These are phyloP conservation scores for Botryosphaeria dothidea DNA, from an alignment of 2,329 filamentous ascomycete genomes.

Conservation along the genomic window DNA sequence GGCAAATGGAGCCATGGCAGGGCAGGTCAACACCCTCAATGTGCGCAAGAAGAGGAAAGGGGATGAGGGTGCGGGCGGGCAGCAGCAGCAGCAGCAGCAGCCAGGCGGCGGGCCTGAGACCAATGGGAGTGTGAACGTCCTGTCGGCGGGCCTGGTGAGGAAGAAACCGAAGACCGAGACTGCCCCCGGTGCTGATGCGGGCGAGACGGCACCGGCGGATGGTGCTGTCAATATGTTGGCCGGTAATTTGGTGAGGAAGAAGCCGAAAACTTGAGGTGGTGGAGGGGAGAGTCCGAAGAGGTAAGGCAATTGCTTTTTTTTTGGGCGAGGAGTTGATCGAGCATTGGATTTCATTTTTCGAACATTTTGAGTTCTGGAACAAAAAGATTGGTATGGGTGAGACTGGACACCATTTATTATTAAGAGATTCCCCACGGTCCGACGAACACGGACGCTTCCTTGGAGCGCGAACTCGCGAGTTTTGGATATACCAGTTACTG, in stretches of 20 bases:
- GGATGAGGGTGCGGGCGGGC: constrained; percentile 10
- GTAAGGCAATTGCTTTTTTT: no score
- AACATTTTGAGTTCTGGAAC: background rate
- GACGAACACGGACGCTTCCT: background rate
- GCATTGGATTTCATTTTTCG: background rate
- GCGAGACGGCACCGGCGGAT: background rate
- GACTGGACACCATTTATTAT: no score
- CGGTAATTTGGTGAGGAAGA: constrained; percentile 34
- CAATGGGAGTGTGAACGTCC: background rate
- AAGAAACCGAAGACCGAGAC: constrained; percentile 16
- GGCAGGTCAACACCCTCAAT: constrained; percentile 19
- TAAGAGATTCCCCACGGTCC: background rate
- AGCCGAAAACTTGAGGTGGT: constrained; percentile 28
- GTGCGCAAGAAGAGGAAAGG: constrained; percentile 39
- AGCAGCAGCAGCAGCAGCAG: background rate
- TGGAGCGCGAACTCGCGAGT: background rate
- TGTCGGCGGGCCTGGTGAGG: constrained; percentile 6
- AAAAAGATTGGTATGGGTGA: background rate
- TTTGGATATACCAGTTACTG: background rate
- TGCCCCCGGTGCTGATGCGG: background rate
- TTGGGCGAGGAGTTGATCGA: background rate
- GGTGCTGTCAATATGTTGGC: constrained; percentile 6
- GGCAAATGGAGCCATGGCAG: background rate
- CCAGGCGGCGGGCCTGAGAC: background rate
- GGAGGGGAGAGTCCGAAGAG: no score